Conservation (phyloP, 1,284 basidiomycete species). For the Limonomyces culmigenus region DNA sequence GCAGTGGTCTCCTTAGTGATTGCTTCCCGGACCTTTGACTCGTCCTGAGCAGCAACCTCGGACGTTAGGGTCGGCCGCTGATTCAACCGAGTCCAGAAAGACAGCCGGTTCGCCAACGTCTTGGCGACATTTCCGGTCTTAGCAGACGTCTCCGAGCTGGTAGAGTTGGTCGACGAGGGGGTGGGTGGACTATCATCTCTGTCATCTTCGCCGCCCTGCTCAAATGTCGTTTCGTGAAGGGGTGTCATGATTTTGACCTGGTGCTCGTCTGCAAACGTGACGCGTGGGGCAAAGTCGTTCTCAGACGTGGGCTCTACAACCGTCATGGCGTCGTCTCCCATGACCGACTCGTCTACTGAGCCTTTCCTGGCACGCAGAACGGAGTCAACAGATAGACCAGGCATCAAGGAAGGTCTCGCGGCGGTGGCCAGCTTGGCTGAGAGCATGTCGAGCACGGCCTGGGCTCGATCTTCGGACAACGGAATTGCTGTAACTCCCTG, state of each 20-base stretch:
- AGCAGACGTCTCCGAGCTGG: slow-evolving; percentile 27
- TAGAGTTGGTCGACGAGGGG: slow-evolving; percentile 31
- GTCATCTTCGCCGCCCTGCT: slow-evolving; percentile 8
- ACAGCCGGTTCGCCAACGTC: slow-evolving; percentile 42
- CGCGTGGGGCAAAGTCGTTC: slow-evolving; percentile 12
- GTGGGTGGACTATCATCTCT: slow-evolving; percentile 20
- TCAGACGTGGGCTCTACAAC: too few relatives aligned
- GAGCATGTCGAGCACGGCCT: slow-evolving; percentile 29
- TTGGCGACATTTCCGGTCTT: slow-evolving; percentile 36
- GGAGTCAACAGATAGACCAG: slow-evolving; percentile 9
- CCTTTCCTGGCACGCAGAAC: too few relatives aligned
- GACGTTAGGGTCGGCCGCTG: slow-evolving; percentile 21
- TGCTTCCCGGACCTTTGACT: neutral
- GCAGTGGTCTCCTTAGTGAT: neutral
- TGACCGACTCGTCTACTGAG: too few relatives aligned
- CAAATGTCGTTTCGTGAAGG: slow-evolving; percentile 10
- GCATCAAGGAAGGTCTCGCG: slow-evolving; percentile 27
- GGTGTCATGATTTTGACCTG: slow-evolving; percentile 26
- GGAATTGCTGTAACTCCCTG: slow-evolving; percentile 54
- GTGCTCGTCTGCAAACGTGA: slow-evolving; percentile 29
- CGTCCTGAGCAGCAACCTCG: too few relatives aligned
- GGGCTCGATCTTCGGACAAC: slow-evolving; percentile 40
- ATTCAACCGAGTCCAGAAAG: slow-evolving; percentile 51
- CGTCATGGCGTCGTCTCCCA: too few relatives aligned
- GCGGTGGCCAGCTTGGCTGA: slow-evolving; percentile 25